Percentiles rank a stretch among this genome's conserved stretches.
Evolutionary conservation across 1,284 basidiomycete genomes (phyloP).

Genomic region (Athelia psychrophila): DNA sequence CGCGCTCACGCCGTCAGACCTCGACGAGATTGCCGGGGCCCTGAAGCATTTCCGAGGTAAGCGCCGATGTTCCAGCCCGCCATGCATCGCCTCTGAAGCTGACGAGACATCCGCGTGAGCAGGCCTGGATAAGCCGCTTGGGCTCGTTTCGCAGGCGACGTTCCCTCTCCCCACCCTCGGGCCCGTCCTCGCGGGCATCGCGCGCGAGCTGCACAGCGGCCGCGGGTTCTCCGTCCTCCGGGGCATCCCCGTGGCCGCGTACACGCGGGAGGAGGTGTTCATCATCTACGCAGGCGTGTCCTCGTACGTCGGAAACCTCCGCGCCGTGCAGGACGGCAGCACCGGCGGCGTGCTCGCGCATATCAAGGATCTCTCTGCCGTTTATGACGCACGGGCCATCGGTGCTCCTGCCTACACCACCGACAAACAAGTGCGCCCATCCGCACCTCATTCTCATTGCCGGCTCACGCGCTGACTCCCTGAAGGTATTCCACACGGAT

Average conservation of each 20-base stretch:
- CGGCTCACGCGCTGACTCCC: too few species aligned
- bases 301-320: slow-evolving; percentile 37
- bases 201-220: slow-evolving; percentile 32
- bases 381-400: slow-evolving; percentile 35
- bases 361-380: slow-evolving; percentile 42
- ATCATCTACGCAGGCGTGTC: slow-evolving; percentile 40
- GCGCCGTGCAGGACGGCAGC: slow-evolving; percentile 39
- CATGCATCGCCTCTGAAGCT: background rate
- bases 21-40: slow-evolving; percentile 30
- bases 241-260: slow-evolving; percentile 33
- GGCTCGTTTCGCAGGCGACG: slow-evolving; percentile 25
- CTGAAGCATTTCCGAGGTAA: slow-evolving; percentile 25
- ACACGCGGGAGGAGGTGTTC: slow-evolving; percentile 30
- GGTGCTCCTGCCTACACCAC: slow-evolving; percentile 45
- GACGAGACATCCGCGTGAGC: background rate
- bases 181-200: slow-evolving; percentile 23
- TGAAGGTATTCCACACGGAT: slow-evolving; percentile 41
- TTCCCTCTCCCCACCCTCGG: slow-evolving; percentile 35
- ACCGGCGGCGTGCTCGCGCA: slow-evolving; percentile 41
- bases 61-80: background rate
- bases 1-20: slow-evolving; percentile 17
- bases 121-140: slow-evolving; percentile 19
- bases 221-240: slow-evolving; percentile 39
- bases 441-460: too few species aligned
- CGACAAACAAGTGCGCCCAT: slow-evolving; percentile 30